phyloP scores from a whole-genome alignment of 176 grass and related monocot genomes.

The Hsuehochloa calcarea region DNA sequence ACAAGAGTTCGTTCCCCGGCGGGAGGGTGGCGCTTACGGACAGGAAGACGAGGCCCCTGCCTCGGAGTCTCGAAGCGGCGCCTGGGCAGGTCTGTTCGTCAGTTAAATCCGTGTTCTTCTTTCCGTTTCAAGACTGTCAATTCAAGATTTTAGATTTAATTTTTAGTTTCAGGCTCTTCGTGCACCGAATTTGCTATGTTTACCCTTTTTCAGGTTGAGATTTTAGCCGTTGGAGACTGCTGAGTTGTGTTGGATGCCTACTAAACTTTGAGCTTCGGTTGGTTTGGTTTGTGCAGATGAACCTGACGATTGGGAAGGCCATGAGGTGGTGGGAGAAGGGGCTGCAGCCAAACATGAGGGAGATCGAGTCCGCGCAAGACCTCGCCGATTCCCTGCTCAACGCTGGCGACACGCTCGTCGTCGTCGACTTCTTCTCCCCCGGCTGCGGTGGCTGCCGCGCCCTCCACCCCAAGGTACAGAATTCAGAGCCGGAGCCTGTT shows the following conservation, averaged over 20 bases:
- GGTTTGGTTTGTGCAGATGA: slow-evolving; percentile 42
- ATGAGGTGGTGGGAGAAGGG: slow-evolving; percentile 65
- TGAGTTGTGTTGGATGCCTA: neutral
- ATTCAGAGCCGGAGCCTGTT: neutral
- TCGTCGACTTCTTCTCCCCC: slow-evolving; percentile 75
- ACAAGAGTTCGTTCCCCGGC: slow-evolving; percentile 38
- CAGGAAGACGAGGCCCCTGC: slow-evolving; percentile 26
- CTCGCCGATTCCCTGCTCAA: slow-evolving; percentile 50
- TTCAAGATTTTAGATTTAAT: neutral
- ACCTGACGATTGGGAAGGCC: slow-evolving; percentile 50
- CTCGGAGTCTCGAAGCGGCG: slow-evolving; percentile 29
- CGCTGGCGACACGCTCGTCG: slow-evolving; percentile 60
- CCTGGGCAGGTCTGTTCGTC: slow-evolving; percentile 34
- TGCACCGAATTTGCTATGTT: neutral
- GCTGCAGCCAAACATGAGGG: slow-evolving; percentile 54
- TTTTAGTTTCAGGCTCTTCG: neutral
- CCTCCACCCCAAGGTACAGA: slow-evolving; percentile 79
- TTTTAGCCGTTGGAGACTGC: neutral
- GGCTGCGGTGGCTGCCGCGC: slow-evolving; percentile 71
- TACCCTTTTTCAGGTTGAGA: neutral
- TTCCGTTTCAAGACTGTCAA: neutral
- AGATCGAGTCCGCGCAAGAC: slow-evolving; percentile 57
- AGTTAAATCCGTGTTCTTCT: neutral
- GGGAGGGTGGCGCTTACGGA: slow-evolving; percentile 44
- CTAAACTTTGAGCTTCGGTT: slow-evolving; percentile 24